Evolutionary conservation across 106 monocot species (phyloP).

Genomic region (Dendrobium officinale): DNA sequence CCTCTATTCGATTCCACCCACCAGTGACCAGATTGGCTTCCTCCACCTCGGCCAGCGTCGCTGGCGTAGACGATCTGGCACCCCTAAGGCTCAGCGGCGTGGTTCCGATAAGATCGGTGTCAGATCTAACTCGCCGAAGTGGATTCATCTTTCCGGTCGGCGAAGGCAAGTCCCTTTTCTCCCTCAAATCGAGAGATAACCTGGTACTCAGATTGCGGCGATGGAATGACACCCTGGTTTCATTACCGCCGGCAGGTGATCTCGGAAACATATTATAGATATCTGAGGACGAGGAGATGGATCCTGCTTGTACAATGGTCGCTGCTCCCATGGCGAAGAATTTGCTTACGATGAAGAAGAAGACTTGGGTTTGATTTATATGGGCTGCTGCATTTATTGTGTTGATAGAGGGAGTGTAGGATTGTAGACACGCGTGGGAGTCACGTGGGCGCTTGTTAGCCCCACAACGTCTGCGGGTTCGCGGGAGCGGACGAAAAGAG

Average conservation of each 20-base stretch:
- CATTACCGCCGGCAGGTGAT: not conserved
- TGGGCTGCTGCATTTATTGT: no score
- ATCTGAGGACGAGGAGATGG: not conserved
- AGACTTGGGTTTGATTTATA: no score
- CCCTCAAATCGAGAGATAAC: not conserved
- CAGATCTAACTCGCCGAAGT: conserved; percentile 13
- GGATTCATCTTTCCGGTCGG: not conserved
- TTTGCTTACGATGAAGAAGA: no score
- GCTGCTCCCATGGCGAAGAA: not conserved
- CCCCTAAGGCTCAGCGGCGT: not conserved
- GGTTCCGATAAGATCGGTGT: conserved; percentile 2
- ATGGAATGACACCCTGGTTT: not conserved
- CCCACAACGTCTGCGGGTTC: no score
- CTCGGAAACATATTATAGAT: not conserved
- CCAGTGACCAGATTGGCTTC: conserved; percentile 3
- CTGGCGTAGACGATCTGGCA: not conserved
- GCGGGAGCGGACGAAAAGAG: no score
- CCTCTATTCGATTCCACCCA: not conserved
- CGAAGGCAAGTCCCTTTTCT: no score
- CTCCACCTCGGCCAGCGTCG: not conserved
- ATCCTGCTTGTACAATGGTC: not conserved
- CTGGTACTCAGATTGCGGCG: not conserved
- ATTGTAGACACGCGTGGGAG: no score
- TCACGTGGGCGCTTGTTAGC: no score
- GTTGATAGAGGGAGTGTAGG: no score